Evolutionary conservation across 2,329 filamentous ascomycete species (phyloP).

Genomic region (Leptographium lundbergii): DNA sequence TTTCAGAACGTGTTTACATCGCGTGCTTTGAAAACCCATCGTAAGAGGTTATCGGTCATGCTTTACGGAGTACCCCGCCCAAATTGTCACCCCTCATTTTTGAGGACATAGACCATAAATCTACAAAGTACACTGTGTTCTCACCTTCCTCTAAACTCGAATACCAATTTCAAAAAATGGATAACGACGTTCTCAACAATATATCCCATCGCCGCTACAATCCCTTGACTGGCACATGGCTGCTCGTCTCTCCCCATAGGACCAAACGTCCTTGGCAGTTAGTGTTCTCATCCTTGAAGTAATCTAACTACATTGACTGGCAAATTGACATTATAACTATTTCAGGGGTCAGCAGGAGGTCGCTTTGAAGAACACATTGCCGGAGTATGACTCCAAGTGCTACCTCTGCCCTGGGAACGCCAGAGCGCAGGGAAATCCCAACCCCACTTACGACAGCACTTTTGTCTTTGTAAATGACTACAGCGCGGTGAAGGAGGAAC

Average conservation of each 20-base stretch:
- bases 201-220: constrained; percentile 96
- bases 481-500: constrained; percentile 88
- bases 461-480: constrained; percentile 98
- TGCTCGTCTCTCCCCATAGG: constrained; percentile 89
- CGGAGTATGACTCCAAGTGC: constrained; percentile 77
- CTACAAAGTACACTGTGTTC: no score
- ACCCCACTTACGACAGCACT: constrained; percentile 75
- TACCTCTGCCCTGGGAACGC: constrained; percentile 90
- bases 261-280: constrained; percentile 98
- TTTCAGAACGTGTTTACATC: no score
- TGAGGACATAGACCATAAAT: no score
- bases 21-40: no score
- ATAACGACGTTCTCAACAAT: constrained; percentile 72
- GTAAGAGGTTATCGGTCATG: no score
- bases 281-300: constrained; percentile 21
- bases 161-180: constrained; percentile 34
- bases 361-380: constrained; percentile 54
- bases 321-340: background rate
- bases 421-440: constrained; percentile 73
- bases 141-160: no score
- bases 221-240: constrained; percentile 76
- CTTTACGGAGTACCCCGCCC: no score
- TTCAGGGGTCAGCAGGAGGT: constrained; percentile 64
- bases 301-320: background rate
- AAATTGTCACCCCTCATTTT: no score